phyloP scores from a whole-genome alignment of 352 stramenopile species.

The Pythium rishiriense region DNA sequence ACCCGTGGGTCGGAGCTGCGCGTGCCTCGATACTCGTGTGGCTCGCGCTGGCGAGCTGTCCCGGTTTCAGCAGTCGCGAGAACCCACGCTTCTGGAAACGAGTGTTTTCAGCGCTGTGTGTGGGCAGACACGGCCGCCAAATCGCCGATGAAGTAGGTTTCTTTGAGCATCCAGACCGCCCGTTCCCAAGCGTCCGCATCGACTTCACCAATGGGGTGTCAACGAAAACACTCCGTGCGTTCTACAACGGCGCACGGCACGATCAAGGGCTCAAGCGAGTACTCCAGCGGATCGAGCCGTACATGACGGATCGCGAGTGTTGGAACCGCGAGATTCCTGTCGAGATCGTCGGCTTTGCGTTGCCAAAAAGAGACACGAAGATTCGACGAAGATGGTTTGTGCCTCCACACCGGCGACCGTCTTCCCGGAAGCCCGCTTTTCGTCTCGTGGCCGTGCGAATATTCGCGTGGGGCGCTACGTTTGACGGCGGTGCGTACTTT shows the following conservation, averaged over 20 bases:
- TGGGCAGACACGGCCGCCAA: no score
- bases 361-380: no score
- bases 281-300: not conserved
- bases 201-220: no score
- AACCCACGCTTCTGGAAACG: constrained; percentile 18
- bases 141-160: not conserved
- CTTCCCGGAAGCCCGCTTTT: no score
- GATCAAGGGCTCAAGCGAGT: not conserved
- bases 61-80: constrained; percentile 2
- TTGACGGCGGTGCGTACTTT: no score
- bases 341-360: no score
- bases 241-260: not conserved
- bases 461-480: no score
- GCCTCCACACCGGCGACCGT: no score
- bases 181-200: constrained; percentile 3
- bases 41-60: constrained; percentile 7
- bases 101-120: constrained; percentile 6
- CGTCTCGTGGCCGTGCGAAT: no score
- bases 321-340: no score
- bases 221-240: not conserved
- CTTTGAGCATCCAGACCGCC: not conserved
- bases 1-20: no score
- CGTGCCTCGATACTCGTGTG: constrained; percentile 11
- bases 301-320: not conserved
- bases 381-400: no score